Percentiles rank a stretch among this genome's conserved stretches.
Conservation (phyloP, 2,329 filamentous ascomycete species). For the Calonectria pauciramosa region DNA sequence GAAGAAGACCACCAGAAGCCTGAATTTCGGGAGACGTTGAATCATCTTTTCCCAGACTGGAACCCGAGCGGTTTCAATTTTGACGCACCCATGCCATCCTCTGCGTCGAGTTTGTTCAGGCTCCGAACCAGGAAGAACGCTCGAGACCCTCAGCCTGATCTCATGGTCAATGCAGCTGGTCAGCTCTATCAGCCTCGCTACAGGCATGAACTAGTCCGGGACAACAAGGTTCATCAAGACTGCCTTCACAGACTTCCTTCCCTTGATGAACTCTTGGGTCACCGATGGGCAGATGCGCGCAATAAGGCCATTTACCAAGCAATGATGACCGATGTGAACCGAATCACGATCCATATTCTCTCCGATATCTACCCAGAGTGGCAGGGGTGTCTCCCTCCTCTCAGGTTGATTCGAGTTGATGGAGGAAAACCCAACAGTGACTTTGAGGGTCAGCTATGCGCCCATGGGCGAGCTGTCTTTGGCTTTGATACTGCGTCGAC, state of each 20-base stretch:
- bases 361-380: not conserved
- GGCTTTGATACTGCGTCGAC: slow-evolving; percentile 17
- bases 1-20: slow-evolving; percentile 48
- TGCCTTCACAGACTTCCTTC: slow-evolving; percentile 48
- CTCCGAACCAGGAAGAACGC: slow-evolving; percentile 33
- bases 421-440: slow-evolving; percentile 16
- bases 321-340: slow-evolving; percentile 39
- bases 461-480: not conserved
- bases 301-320: slow-evolving; percentile 18
- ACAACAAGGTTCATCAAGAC: slow-evolving; percentile 47
- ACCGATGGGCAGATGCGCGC: not conserved
- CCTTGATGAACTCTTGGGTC: slow-evolving; percentile 36
- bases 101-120: slow-evolving; percentile 36
- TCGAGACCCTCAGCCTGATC: slow-evolving; percentile 15
- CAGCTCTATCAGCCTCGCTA: slow-evolving; percentile 17
- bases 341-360: slow-evolving; percentile 21
- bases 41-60: slow-evolving; percentile 47
- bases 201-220: slow-evolving; percentile 34
- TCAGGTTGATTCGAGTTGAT: not conserved
- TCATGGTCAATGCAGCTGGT: slow-evolving; percentile 31
- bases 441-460: slow-evolving; percentile 25
- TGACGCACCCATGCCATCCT: slow-evolving; percentile 47
- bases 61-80: slow-evolving; percentile 43
- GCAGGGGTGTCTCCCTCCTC: not conserved
- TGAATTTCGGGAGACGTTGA: slow-evolving; percentile 34